Evolutionary conservation across 441 rosid genomes (phyloP).

Genomic region (Populus tomentosa): DNA sequence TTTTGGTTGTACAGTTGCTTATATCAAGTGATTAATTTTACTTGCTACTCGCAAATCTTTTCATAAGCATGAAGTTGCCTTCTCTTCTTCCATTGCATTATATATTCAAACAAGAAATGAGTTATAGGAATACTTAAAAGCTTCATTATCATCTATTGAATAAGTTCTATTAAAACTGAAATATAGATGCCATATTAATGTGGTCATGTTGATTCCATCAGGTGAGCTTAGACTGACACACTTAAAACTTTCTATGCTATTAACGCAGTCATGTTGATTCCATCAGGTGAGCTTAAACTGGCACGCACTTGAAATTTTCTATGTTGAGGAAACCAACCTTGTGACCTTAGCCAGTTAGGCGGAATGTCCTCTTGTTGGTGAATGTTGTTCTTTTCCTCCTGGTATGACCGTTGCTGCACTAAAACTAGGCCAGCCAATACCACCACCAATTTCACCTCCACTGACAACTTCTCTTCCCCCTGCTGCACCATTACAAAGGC

Average conservation of each 20-base stretch:
- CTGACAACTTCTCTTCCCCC: background rate
- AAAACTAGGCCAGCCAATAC: background rate
- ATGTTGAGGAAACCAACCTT: conserved; percentile 1
- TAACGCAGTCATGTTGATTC: background rate
- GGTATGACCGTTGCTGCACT: background rate
- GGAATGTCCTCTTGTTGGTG: background rate
- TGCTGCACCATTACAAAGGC: background rate
- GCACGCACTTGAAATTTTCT: background rate
- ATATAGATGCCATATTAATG: background rate
- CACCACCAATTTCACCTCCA: background rate
- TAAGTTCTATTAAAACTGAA: background rate
- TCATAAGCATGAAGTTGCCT: background rate
- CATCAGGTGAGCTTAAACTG: background rate
- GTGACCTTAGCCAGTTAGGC: background rate
- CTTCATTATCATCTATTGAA: background rate
- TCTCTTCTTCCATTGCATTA: background rate
- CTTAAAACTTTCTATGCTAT: background rate
- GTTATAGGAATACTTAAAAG: background rate
- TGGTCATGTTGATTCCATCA: background rate
- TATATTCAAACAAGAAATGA: background rate
- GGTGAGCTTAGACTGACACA: background rate
- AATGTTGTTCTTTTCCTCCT: background rate
- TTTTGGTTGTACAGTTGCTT: conserved; percentile 89
- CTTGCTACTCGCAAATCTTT: background rate
- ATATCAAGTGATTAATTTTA: conserved; percentile 45